Conservation (phyloP, 83 land plant genomes). For the Picea abies region DNA sequence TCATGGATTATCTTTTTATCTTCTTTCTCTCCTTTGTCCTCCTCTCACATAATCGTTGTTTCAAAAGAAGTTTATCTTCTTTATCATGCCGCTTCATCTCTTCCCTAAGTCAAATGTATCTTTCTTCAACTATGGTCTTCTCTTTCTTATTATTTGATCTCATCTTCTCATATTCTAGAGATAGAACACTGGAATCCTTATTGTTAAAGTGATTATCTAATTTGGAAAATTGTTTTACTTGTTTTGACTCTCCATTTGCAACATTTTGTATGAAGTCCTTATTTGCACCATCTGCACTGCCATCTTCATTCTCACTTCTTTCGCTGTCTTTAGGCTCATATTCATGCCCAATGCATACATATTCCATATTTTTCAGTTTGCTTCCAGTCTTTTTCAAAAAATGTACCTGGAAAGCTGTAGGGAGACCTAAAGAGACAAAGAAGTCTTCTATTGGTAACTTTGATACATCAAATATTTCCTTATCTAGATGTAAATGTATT, state of each 20-base stretch:
- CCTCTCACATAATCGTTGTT: too few species aligned
- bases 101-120: too few species aligned
- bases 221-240: neutral
- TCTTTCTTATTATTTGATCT: too few species aligned
- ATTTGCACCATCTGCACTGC: slow-evolving; percentile 16
- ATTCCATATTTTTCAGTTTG: neutral
- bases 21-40: too few species aligned
- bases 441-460: slow-evolving; percentile 76
- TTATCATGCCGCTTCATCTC: too few species aligned
- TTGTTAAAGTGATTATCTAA: neutral
- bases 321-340: slow-evolving; percentile 6
- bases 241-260: slow-evolving; percentile 4
- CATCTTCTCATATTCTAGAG: neutral
- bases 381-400: slow-evolving; percentile 40
- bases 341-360: neutral
- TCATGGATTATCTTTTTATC: too few species aligned
- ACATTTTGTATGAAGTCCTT: slow-evolving; percentile 6
- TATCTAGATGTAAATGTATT: too few species aligned
- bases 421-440: slow-evolving; percentile 84
- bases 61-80: too few species aligned
- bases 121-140: too few species aligned
- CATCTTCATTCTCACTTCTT: slow-evolving; percentile 14
- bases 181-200: too few species aligned
- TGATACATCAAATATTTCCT: slow-evolving; percentile 21
- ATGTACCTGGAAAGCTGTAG: slow-evolving; percentile 81